These are phyloP conservation scores for Dacryopinax spathularia DNA, from an alignment of 768 basidiomycete genomes.

Conservation along the genomic window DNA sequence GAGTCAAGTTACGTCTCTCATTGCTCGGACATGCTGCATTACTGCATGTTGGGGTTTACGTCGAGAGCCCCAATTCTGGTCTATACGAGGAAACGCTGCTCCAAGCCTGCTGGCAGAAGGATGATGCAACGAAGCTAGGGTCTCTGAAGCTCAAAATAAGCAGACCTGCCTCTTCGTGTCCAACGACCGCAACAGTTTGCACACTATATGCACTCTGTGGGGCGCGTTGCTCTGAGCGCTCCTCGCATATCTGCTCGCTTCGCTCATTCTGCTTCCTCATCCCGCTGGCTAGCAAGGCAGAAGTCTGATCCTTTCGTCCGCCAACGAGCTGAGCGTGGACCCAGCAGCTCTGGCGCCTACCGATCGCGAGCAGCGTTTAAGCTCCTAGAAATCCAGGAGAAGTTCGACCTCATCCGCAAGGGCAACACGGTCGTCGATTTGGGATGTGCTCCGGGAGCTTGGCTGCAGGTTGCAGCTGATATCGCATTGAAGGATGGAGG, in stretches of 20 bases:
- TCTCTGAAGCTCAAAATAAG: background rate
- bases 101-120: no score
- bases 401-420: conserved; percentile 34
- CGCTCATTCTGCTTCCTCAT: conserved; percentile 18
- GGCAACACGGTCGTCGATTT: conserved; percentile 58
- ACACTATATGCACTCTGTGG: no score
- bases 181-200: no score
- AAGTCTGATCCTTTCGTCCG: conserved; percentile 25
- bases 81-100: background rate
- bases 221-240: background rate
- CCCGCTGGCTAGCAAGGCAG: conserved; percentile 24
- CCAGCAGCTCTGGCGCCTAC: conserved; percentile 27
- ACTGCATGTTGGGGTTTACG: no score
- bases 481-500: conserved; percentile 33
- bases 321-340: conserved; percentile 9
- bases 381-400: conserved; percentile 60
- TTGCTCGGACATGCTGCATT: no score
- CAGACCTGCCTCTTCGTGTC: background rate
- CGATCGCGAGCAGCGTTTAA: conserved; percentile 88
- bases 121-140: background rate
- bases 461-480: conserved; percentile 71
- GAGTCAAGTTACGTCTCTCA: no score
- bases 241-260: background rate
- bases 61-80: conserved; percentile 1
- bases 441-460: conserved; percentile 86